Conservation (phyloP, 257 asterid genomes). For the Haberlea rhodopensis region DNA sequence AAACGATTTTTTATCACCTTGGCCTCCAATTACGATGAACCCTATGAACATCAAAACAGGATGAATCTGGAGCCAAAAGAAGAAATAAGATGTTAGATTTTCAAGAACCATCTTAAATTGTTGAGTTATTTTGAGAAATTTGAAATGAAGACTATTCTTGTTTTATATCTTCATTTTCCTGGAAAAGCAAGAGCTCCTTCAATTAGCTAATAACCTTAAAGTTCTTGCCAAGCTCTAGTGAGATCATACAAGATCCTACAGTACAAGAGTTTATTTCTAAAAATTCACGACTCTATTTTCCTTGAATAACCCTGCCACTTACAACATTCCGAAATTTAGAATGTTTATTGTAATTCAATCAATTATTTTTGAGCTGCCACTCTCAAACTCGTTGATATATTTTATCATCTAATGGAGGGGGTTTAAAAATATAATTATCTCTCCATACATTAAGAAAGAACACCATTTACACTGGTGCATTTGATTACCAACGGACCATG, state of each 20-base stretch:
- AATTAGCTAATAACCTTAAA: neutral
- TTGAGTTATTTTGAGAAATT: neutral
- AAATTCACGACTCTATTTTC: neutral
- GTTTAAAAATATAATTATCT: no score
- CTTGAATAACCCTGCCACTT: neutral
- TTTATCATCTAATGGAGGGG: neutral
- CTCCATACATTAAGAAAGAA: neutral
- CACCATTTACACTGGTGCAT: no score
- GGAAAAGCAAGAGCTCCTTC: neutral
- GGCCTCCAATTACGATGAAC: constrained; percentile 72
- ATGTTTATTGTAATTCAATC: neutral
- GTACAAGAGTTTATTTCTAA: neutral
- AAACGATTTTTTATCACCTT: constrained; percentile 48
- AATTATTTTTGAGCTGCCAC: neutral
- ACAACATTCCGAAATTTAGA: neutral
- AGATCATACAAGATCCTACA: neutral
- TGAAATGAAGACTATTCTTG: no score
- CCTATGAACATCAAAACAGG: constrained; percentile 94
- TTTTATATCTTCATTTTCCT: neutral
- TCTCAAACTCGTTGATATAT: neutral
- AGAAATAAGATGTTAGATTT: constrained; percentile 23
- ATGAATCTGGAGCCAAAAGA: constrained; percentile 61
- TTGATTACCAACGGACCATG: no score
- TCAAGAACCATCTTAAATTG: neutral
- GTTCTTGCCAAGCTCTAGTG: no score